Conservation (phyloP, 768 basidiomycete genomes). For the Pulveroboletus frians region DNA sequence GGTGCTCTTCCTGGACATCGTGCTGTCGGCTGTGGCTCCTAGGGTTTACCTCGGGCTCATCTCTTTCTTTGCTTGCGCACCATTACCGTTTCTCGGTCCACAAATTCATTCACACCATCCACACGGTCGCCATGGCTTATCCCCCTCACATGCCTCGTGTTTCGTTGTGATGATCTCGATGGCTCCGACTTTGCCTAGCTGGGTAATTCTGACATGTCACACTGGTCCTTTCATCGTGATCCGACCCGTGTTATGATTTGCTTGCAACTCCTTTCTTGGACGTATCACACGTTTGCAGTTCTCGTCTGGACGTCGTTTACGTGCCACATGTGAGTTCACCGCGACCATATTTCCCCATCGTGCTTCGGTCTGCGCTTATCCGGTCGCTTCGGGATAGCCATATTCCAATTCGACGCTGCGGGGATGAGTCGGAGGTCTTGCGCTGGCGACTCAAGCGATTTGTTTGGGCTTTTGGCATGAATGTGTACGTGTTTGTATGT, state of each 20-base stretch:
- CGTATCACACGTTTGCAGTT: not conserved
- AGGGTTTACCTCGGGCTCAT: not conserved
- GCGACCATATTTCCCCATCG: not conserved
- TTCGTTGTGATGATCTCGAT: not conserved
- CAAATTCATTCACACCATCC: too few species aligned
- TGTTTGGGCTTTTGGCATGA: not conserved
- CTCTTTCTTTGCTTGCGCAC: not conserved
- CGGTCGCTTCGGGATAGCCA: slow-evolving; percentile 1
- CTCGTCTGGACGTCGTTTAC: not conserved
- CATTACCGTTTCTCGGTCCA: too few species aligned
- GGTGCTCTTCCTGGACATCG: not conserved
- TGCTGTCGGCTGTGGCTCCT: not conserved
- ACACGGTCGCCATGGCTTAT: too few species aligned
- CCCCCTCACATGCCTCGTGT: not conserved
- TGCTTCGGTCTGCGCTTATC: not conserved
- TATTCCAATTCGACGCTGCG: not conserved
- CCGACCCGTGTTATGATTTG: slow-evolving; percentile 1
- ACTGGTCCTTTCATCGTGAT: not conserved
- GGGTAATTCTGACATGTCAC: not conserved
- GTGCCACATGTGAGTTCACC: slow-evolving; percentile 10
- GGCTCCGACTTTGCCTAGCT: slow-evolving; percentile 15
- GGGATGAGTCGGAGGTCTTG: not conserved
- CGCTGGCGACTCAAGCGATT: not conserved
- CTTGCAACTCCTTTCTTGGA: not conserved
- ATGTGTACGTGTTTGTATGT: slow-evolving; percentile 26